These are phyloP conservation scores for Lathyrus aphaca DNA, from an alignment of 306 rosid species.

Conservation along the genomic window DNA sequence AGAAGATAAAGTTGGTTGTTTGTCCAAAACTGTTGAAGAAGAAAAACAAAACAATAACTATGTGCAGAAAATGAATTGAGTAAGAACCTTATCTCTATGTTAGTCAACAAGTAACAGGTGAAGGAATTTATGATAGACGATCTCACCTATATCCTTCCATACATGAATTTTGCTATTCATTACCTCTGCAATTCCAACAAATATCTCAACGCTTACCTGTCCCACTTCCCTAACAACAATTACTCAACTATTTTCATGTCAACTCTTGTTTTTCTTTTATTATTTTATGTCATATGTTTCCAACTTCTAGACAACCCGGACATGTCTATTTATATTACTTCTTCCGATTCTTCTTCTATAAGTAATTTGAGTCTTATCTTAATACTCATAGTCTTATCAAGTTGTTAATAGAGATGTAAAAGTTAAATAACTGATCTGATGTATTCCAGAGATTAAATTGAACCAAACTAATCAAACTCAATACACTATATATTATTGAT, in stretches of 20 bases:
- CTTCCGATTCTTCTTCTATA: too few species aligned
- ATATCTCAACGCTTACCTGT: slow-evolving; percentile 40
- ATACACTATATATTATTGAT: too few species aligned
- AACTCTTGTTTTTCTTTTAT: not conserved
- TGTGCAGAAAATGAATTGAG: not conserved
- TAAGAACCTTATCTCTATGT: not conserved
- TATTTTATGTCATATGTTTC: not conserved
- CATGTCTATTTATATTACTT: not conserved
- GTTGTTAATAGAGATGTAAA: too few species aligned
- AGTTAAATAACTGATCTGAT: too few species aligned
- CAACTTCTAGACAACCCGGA: not conserved
- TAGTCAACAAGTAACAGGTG: not conserved
- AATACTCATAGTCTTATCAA: too few species aligned
- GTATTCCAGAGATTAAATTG: too few species aligned
- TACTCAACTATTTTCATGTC: slow-evolving; percentile 3
- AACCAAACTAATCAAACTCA: too few species aligned
- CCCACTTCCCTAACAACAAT: not conserved
- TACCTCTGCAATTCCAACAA: slow-evolving; percentile 30
- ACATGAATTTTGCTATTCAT: slow-evolving; percentile 29
- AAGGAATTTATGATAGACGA: not conserved
- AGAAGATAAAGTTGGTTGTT: too few species aligned
- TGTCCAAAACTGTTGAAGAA: not conserved
- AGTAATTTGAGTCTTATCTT: too few species aligned
- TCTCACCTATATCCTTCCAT: not conserved
- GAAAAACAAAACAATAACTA: not conserved